Conservation (phyloP, 2,329 filamentous ascomycete species). For the Xylariaceae sp. region DNA sequence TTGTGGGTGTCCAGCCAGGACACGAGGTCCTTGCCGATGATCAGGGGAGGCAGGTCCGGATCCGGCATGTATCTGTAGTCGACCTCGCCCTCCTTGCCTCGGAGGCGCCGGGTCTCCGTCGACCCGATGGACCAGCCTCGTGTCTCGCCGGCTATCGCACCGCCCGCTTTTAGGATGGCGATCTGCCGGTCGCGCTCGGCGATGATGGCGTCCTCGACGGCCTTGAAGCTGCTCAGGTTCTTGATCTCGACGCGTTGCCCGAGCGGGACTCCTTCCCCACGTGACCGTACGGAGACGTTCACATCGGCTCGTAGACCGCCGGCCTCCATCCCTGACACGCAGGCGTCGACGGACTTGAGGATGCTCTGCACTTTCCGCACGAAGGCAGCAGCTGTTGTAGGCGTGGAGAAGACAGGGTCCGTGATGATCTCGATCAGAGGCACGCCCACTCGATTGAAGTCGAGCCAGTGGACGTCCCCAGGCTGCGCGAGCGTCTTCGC, state of each 20-base stretch:
- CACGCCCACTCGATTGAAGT: conserved; percentile 89
- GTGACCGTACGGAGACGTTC: conserved; percentile 76
- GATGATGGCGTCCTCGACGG: conserved; percentile 89
- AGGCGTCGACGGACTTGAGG: conserved; percentile 74
- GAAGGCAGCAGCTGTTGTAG: conserved; percentile 78
- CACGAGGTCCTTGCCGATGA: conserved; percentile 68
- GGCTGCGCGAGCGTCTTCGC: conserved; percentile 84
- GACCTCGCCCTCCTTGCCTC: conserved; percentile 93
- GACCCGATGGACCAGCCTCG: conserved; percentile 86
- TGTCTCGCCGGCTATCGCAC: conserved; percentile 75
- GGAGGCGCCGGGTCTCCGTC: conserved; percentile 71
- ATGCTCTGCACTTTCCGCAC: conserved; percentile 84
- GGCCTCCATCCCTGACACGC: conserved; percentile 86
- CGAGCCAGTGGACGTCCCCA: conserved; percentile 69
- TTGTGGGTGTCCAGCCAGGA: conserved; percentile 56
- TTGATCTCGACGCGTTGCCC: conserved; percentile 96
- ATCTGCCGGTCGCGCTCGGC: conserved; percentile 91
- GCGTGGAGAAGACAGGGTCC: conserved; percentile 78
- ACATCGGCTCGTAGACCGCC: conserved; percentile 90
- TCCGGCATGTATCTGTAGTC: conserved; percentile 99
- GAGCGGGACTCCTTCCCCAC: conserved; percentile 42
- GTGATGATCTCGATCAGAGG: conserved; percentile 96
- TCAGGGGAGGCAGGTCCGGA: conserved; percentile 75
- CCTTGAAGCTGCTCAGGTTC: conserved; percentile 90
- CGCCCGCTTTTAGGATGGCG: conserved; percentile 67